Evolutionary conservation across 352 stramenopile species (phyloP).

Genomic region (Globisporangium uncinulatum): DNA sequence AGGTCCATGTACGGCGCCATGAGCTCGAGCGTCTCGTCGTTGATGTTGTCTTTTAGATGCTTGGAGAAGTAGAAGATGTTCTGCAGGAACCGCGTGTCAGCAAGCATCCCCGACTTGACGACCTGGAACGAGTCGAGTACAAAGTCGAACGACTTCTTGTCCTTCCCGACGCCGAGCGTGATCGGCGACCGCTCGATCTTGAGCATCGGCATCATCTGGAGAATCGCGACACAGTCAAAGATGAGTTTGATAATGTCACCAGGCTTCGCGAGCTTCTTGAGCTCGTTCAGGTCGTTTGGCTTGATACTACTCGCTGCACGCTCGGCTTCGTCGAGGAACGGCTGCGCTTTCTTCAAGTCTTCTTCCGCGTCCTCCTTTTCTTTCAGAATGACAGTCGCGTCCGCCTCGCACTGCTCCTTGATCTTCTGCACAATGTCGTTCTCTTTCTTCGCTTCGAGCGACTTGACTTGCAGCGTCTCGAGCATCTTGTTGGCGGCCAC

Average conservation of each 20-base stretch:
- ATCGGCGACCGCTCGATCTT: conserved; percentile 58
- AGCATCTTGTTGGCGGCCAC: conserved; percentile 81
- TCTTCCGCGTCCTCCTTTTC: conserved; percentile 87
- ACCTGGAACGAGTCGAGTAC: conserved; percentile 84
- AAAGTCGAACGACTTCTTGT: conserved; percentile 85
- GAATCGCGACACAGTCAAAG: conserved; percentile 87
- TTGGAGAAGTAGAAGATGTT: conserved; percentile 91
- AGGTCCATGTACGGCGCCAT: conserved; percentile 89
- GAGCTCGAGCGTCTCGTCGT: conserved; percentile 92
- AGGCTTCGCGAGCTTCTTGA: conserved; percentile 90
- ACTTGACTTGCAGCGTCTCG: conserved; percentile 70
- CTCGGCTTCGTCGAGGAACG: conserved; percentile 88
- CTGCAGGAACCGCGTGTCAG: conserved; percentile 83
- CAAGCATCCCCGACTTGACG: conserved; percentile 80
- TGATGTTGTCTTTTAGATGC: conserved; percentile 90
- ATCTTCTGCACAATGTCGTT: conserved; percentile 85
- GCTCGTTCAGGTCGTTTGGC: conserved; percentile 87
- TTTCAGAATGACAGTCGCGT: conserved; percentile 67
- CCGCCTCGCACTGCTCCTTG: conserved; percentile 78
- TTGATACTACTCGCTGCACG: conserved; percentile 84
- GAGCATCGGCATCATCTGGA: conserved; percentile 83
- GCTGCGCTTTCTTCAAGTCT: conserved; percentile 86
- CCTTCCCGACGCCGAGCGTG: conserved; percentile 75
- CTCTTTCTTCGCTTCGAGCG: conserved; percentile 87
- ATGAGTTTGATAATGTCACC: conserved; percentile 92